These are phyloP conservation scores for Fusarium armeniacum DNA, from an alignment of 2,329 filamentous ascomycete species.

Conservation along the genomic window DNA sequence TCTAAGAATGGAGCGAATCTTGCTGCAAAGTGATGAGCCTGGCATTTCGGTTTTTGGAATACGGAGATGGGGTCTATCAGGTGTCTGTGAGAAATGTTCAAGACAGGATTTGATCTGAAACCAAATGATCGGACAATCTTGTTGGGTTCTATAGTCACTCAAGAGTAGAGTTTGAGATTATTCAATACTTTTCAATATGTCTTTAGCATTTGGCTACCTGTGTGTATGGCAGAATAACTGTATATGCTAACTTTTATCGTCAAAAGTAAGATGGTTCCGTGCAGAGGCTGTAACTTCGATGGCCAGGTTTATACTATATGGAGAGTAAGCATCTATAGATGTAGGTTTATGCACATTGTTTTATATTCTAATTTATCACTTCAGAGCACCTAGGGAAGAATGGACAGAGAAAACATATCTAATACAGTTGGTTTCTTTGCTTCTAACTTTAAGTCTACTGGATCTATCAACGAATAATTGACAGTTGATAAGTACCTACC, in stretches of 20 bases:
- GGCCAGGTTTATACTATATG: background rate
- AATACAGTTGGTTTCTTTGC: background rate
- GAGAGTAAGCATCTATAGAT: background rate
- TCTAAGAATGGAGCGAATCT: conserved; percentile 6
- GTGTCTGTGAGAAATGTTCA: background rate
- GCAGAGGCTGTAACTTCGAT: background rate
- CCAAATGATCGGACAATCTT: background rate
- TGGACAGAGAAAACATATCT: background rate
- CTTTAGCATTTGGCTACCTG: background rate
- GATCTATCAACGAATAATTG: background rate
- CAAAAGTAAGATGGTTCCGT: background rate
- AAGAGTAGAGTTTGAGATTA: background rate
- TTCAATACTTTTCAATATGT: background rate
- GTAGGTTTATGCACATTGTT: background rate
- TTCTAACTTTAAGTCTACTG: background rate
- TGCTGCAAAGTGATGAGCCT: background rate
- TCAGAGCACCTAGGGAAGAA: background rate
- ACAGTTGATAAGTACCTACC: background rate
- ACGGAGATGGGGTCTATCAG: background rate
- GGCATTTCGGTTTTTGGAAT: background rate
- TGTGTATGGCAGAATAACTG: background rate
- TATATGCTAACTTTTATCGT: background rate
- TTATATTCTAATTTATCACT: too few relatives aligned
- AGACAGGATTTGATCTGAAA: background rate
- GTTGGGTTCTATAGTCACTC: background rate